Evolutionary conservation across 176 grass and related monocot species (phyloP), one percentile per base, ranked within the genome.

Genomic region (Ampelocalamus luodianensis): DNA sequence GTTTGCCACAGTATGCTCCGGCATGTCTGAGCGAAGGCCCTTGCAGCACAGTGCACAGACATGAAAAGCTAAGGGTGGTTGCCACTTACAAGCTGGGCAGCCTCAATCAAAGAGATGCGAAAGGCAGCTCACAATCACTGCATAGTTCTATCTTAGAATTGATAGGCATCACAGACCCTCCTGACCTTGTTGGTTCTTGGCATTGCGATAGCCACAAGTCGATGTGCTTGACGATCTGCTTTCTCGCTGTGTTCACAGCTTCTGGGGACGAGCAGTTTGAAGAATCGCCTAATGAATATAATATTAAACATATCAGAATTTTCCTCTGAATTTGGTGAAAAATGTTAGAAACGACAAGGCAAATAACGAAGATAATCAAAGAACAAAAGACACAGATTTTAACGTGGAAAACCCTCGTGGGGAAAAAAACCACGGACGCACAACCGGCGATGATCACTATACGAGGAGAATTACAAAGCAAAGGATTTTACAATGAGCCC

Each of bases 171-270:
- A 16, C 23, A 26, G 71, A 84, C 27, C 86, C 65, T 68, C 86
- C 65, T 68, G 56, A 83, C 83, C 69, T 79, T 48, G 55, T 46
- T 85, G 68, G n/a, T 49, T 72, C 69, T 58, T 94, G 85, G 88
- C 96, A 94, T 65, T 99, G 80, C 3, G 90, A 94, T 74, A 99
- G 37, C 91, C 93, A 99, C 70, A 96, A 69, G 86, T 96, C 93
- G 1, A 99, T 94, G 43, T 92, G 68, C 64, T 89, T 83, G 55
- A 85, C 79, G 4, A 96, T 92, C 78, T 88, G 88, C 83, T 91
- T 38, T 75, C 93, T 96, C 49, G 94, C 92, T 80, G 77, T 85
- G 27, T 72, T 83, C 75, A 99, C 91, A 36, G 90, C 90, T 77
- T 89, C 88, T 26, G 86, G 93, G 48, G 90, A 94, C 6, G 90